Evolutionary conservation across 371 early-diverging fungal species (phyloP).

Genomic region (Syncephalis plumigaleata): DNA sequence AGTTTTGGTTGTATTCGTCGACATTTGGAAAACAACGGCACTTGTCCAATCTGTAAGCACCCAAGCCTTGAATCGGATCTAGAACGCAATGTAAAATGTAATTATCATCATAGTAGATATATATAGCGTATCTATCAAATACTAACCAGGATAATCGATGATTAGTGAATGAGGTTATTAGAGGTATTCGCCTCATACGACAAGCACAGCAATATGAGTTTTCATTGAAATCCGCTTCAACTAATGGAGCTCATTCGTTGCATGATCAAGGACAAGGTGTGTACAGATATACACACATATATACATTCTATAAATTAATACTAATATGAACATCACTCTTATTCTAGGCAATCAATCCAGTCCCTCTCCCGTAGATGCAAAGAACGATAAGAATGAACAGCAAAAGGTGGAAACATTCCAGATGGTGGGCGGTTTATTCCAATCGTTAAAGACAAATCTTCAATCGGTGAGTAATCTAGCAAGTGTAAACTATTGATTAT

Average conservation of each 20-base stretch:
- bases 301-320: too few species aligned
- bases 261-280: not conserved
- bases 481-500: too few species aligned
- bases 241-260: slow-evolving; percentile 2
- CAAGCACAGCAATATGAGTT: not conserved
- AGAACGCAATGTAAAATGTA: slow-evolving; percentile 64
- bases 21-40: slow-evolving; percentile 31
- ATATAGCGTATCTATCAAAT: not conserved
- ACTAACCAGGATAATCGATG: slow-evolving; percentile 11
- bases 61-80: slow-evolving; percentile 36
- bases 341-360: too few species aligned
- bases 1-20: slow-evolving; percentile 53
- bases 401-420: too few species aligned
- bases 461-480: not conserved
- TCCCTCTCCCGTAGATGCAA: not conserved
- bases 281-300: too few species aligned
- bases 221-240: slow-evolving; percentile 4
- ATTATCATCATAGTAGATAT: not conserved
- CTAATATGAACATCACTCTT: too few species aligned
- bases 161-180: slow-evolving; percentile 4
- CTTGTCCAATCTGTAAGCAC: slow-evolving; percentile 57
- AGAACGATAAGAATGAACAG: too few species aligned
- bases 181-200: not conserved
- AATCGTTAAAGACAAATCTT: not conserved
- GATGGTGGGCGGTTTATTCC: not conserved